Evolutionary conservation across 176 grass and related monocot genomes (phyloP), one percentile per base, ranked within the genome.

Genomic region (Dactylis glomerata): DNA sequence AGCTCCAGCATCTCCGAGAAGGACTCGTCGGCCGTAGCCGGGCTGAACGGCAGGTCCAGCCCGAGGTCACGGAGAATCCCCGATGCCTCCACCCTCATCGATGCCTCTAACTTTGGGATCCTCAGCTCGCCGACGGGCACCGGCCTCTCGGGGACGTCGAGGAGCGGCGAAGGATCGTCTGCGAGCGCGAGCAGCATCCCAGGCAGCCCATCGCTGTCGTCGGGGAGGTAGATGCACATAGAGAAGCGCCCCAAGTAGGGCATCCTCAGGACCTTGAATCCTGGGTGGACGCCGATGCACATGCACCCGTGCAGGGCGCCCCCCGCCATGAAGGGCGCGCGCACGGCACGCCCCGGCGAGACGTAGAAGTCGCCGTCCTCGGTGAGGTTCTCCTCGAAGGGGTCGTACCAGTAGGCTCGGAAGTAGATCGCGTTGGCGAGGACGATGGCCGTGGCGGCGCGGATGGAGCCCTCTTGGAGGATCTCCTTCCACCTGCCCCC

Each of bases 41-140:
- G 34, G 5, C 0, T 0, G 46, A 86, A 79, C 3, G 42, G 66
- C 16, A 71, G 75, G 8, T 44, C 27, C 5, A 86, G 4, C 13
- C 79, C 79, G 32, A 86, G 77, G 2, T 80, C 77, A 10, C 15
- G 19, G 2, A 92, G 61, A 9, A 92, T 28, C 14, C 71, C 4
- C 6, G 86, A 86, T 19, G 83, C 86, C 42, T 92, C 79, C 42
- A 92, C 70, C 67, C 32, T 81, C 54, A 75, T 28, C 11, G 79
- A 78, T 11, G 79, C 65, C 34, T 83, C 73, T 46, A 92, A 83
- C 46, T 80, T 92, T 3, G 90, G 90, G 65, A 92, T 79, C 78
- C 4, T 83, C 64, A 92, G 65, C 12, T 86, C 72, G 2, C 41
- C 66, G 10, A 87, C 51, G 5, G 38, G 17, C 16, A 74, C 84